Conservation (phyloP, 2,329 filamentous ascomycete species). For the Zymoseptoria pseudotritici region DNA sequence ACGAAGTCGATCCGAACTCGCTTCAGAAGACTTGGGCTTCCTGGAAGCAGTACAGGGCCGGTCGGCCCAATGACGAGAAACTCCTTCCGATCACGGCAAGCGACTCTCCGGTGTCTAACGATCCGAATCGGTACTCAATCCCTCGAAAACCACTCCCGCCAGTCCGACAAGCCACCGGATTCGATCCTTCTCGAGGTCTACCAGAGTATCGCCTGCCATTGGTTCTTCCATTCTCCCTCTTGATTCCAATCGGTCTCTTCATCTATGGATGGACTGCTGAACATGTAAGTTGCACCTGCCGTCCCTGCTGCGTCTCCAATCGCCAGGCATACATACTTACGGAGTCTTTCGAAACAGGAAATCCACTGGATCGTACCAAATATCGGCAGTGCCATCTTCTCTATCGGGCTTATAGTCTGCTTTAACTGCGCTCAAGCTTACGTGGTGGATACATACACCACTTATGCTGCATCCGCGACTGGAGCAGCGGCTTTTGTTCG, state of each 20-base stretch:
- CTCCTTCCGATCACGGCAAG: not conserved
- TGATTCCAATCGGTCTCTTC: conserved; percentile 21
- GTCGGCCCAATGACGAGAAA: not conserved
- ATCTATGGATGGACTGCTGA: conserved; percentile 20
- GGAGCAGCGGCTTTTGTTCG: conserved; percentile 42
- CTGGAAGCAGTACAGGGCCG: conserved; percentile 3
- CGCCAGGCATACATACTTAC: not conserved
- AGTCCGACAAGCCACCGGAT: not conserved
- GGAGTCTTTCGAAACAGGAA: conserved; percentile 1
- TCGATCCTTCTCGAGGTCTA: conserved; percentile 26
- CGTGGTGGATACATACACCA: conserved; percentile 41
- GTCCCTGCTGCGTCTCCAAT: not conserved
- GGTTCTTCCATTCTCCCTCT: conserved; percentile 40
- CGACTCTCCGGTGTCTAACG: not conserved
- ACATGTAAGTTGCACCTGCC: not conserved
- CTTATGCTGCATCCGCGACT: conserved; percentile 42
- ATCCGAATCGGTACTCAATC: conserved; percentile 1
- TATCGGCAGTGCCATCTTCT: conserved; percentile 18
- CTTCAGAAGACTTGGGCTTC: conserved; percentile 8
- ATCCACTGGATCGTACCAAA: conserved; percentile 23
- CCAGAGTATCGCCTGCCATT: conserved; percentile 39
- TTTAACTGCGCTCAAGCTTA: conserved; percentile 29
- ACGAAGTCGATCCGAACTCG: conserved; percentile 15
- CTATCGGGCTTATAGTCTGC: conserved; percentile 17
- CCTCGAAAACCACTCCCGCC: conserved; percentile 10